Evolutionary conservation across 345 rosid genomes (phyloP), one percentile per base, ranked within the genome.

Genomic region (Capsella bursapastoris): DNA sequence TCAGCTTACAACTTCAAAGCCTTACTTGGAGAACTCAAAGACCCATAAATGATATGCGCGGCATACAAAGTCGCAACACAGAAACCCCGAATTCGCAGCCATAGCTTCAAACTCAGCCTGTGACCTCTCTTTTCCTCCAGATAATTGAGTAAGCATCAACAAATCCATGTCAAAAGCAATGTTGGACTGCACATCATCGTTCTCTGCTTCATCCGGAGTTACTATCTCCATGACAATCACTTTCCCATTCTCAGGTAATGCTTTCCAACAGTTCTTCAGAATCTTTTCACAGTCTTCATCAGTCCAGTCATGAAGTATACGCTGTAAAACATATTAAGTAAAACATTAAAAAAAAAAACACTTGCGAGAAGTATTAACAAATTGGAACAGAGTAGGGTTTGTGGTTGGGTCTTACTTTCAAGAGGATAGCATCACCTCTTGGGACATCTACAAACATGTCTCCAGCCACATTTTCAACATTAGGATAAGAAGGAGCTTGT

Each of bases 381-480:
- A 16, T 32, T 14, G 44, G 35, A 47, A 14, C 14, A 34, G 51
- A 34, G 29, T 8, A 56, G 6, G 31, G 7, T 15, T 14, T 41
- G 48, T 58, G 11, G 7, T 29, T 40, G 1, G 1, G 27, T 62
- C 67, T 63, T 61, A 81, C 79, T 76, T 81, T 81, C 76, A 86
- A 73, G 64, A 86, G 73, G 52, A 83, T 80, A 22, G 81, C 80
- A 57, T 86, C 80, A 37, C 79, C 87, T 41, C 45, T 59, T 10
- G 89, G 89, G 58, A 85, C 66, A 53, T 58, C 22, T 7, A 31
- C 38, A 60, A 77, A 75, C 79, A 83, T 81, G 64, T 85, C 83
- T 56, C 83, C 83, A 37, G 79, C 74, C 1, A 77, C 82, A 75
- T 81, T 79, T 25, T 78, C 68, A 31, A 83, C 74, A 35, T 79